Evolutionary conservation across 495 filamentous ascomycete species (phyloP).

Genomic region (Hypoxylon fragiforme): DNA sequence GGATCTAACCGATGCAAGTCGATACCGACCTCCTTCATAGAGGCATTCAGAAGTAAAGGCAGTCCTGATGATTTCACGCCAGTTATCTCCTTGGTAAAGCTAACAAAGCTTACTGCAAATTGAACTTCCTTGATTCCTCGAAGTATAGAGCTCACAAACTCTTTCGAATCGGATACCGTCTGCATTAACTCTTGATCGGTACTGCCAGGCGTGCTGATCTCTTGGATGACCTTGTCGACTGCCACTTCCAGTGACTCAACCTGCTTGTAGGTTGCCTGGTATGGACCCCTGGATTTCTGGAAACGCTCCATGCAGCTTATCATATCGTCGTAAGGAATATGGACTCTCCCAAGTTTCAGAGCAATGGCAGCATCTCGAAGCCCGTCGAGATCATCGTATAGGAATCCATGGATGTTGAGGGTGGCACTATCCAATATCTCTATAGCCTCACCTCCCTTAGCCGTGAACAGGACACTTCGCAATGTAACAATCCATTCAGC

Average conservation of each 20-base stretch:
- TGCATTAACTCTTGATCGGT: slow-evolving; percentile 75
- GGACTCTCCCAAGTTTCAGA: slow-evolving; percentile 85
- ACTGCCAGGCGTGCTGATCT: slow-evolving; percentile 73
- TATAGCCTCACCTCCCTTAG: slow-evolving; percentile 80
- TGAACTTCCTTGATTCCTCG: slow-evolving; percentile 95
- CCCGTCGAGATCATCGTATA: slow-evolving; percentile 86
- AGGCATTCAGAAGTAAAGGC: slow-evolving; percentile 78
- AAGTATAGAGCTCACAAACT: slow-evolving; percentile 86
- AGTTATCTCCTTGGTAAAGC: slow-evolving; percentile 76
- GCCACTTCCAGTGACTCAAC: slow-evolving; percentile 59
- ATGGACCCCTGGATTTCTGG: slow-evolving; percentile 41
- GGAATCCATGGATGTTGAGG: slow-evolving; percentile 85
- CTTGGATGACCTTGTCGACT: slow-evolving; percentile 76
- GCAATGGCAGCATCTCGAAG: slow-evolving; percentile 88
- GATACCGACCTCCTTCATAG: slow-evolving; percentile 94
- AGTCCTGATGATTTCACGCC: slow-evolving; percentile 64
- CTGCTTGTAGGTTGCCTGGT: slow-evolving; percentile 28
- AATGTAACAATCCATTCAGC: slow-evolving; percentile 92
- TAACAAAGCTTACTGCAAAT: slow-evolving; percentile 90
- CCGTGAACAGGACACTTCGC: slow-evolving; percentile 83
- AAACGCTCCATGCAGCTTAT: slow-evolving; percentile 58
- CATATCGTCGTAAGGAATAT: slow-evolving; percentile 88
- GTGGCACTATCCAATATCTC: slow-evolving; percentile 88
- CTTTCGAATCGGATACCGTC: slow-evolving; percentile 89
- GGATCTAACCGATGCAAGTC: slow-evolving; percentile 92